Evolutionary conservation across 192 early-diverging fungal species (phyloP).

Genomic region (Oehlia diaphana): DNA sequence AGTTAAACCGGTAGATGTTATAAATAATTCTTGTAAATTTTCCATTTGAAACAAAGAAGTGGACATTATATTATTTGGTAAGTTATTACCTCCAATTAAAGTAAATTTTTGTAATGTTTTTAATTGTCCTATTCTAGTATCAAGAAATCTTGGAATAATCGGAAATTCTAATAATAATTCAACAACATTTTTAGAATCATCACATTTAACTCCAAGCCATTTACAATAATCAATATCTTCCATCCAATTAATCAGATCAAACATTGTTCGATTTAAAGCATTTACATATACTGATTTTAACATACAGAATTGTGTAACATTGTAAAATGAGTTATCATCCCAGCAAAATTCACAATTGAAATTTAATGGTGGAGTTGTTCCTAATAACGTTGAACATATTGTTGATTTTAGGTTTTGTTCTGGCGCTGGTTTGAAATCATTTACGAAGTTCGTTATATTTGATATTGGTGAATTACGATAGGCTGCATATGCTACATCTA

Average conservation of each 20-base stretch:
- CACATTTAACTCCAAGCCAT: constrained; percentile 25
- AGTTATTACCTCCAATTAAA: neutral
- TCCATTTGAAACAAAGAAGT: neutral
- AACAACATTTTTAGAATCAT: neutral
- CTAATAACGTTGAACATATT: constrained; percentile 7
- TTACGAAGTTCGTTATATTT: neutral
- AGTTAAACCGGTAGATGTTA: neutral
- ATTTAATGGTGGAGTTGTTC: neutral
- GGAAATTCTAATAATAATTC: neutral
- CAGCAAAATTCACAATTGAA: constrained; percentile 9
- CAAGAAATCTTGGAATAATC: neutral
- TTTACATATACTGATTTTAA: constrained; percentile 7
- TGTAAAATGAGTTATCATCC: neutral
- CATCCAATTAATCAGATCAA: constrained; percentile 6
- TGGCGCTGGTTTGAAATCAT: neutral
- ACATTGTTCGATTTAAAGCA: neutral
- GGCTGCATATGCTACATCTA: neutral
- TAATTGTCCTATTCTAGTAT: neutral
- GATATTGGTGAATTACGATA: neutral
- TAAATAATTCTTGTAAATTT: neutral
- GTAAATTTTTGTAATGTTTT: neutral
- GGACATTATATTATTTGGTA: neutral
- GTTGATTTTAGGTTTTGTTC: neutral
- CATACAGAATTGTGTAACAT: constrained; percentile 8
- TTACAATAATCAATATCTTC: neutral